Percentiles rank a stretch among this genome's conserved stretches.
Conservation (phyloP, 352 stramenopile species). For the Pythium aquatile region DNA sequence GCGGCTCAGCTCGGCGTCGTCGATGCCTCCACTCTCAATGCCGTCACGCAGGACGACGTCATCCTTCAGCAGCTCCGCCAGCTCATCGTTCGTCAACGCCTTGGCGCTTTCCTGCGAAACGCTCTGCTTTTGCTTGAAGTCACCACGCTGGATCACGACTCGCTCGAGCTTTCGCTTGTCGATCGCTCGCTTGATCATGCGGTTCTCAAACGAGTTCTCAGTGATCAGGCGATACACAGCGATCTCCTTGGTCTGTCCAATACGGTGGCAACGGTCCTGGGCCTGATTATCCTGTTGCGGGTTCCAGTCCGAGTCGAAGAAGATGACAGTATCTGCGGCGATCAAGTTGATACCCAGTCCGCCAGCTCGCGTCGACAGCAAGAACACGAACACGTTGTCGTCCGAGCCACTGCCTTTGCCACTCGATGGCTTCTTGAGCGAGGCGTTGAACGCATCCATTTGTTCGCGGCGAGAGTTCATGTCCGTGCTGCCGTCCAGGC, state of each 20-base stretch:
- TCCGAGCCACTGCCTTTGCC: conserved; percentile 25
- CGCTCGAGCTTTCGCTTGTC: conserved; percentile 92
- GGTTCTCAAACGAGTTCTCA: conserved; percentile 93
- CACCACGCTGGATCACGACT: conserved; percentile 84
- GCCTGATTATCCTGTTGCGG: conserved; percentile 95
- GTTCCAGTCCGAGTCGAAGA: conserved; percentile 99
- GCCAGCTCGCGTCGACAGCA: conserved; percentile 90
- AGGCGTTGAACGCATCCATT: conserved; percentile 97
- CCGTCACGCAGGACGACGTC: conserved; percentile 70
- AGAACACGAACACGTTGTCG: conserved; percentile 75
- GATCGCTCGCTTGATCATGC: conserved; percentile 90
- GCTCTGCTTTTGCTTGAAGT: conserved; percentile 67
- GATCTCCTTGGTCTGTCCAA: conserved; percentile 89
- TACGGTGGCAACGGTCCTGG: conserved; percentile 89
- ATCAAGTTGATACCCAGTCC: conserved; percentile 97
- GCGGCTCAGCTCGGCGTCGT: conserved; percentile 50
- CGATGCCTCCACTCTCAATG: conserved; percentile 74
- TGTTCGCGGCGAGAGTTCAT: conserved; percentile 92
- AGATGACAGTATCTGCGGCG: conserved; percentile 96
- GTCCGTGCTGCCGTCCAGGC: conserved; percentile 95
- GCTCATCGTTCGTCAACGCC: conserved; percentile 68
- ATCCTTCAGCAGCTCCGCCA: conserved; percentile 72
- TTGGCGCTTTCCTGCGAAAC: conserved; percentile 28
- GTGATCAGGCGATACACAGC: conserved; percentile 93
- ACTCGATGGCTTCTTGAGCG: conserved; percentile 16